Base-by-base conservation (phyloP, 345 rosid genomes). In the Hibiscus tridactylites region DNA sequence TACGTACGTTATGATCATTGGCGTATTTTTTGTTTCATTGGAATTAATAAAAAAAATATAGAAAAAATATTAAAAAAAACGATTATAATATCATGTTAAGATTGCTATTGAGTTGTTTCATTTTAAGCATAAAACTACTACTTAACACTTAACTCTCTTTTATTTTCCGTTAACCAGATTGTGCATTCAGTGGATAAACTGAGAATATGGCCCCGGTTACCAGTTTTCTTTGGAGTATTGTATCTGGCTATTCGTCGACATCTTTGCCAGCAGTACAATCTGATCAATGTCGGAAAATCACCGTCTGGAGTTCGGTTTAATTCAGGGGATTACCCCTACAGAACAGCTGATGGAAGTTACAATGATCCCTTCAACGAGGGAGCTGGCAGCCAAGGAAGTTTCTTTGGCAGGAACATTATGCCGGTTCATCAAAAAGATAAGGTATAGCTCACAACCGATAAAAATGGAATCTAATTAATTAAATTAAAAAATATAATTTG, bases 401-500 rank as follows among this genome's bases (percentile, higher is more conserved):
- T 85, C 77, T 81, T 88, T 67, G 92, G 92, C 56, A 76, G 90
- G 73, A 88, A 88, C 50, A 29, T 87, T 53, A 76, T 71, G 21
- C 85, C 86, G 1, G 81, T 60, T 21, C 71, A 76, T 44, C 80
- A 79, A 57, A 75, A 73, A 31, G 7, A 35, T 3, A 74, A 75
- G 80, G 85, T 79, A 47, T 44, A 11, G 15, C 50, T 1, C 12
- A 46, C 50, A 46, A 46, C 12, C 11, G 50, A 12, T 46, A 12
- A 46, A 46, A 1, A 46, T 46, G 13, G 3, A 11, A 9, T 33
- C 44, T 39, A 39, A 6, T 39, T 39, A 39, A 39, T 8, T 39
- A 9, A 39, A 1, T 39, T 39, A 39, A 39, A 33, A 33, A 33
- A 3, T 33, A 33, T 28, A 5, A 33, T 33, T 39, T 39, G 9